Conservation (phyloP, 306 rosid species). For the Dryas alaskensis region DNA sequence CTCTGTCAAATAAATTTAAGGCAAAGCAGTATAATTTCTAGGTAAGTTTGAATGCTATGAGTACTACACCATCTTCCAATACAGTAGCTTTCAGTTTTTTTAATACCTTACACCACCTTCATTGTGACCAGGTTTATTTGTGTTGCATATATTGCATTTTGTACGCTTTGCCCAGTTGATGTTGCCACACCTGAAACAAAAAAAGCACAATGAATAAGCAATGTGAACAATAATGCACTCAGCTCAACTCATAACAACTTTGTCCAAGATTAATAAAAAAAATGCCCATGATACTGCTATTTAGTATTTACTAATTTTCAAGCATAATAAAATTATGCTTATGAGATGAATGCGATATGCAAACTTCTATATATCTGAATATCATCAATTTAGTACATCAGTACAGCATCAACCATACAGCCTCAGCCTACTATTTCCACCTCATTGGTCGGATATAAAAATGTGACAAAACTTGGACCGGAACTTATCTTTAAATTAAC, state of each 20-base stretch:
- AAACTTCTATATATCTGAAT: background rate
- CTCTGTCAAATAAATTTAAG: slow-evolving; percentile 49
- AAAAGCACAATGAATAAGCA: slow-evolving; percentile 12
- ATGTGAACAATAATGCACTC: slow-evolving; percentile 11
- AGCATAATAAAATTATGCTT: background rate
- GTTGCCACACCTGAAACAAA: slow-evolving; percentile 79
- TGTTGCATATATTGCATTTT: slow-evolving; percentile 96
- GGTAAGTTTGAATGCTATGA: background rate
- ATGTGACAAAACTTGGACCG: background rate
- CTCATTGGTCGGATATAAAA: slow-evolving; percentile 13
- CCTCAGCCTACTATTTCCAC: slow-evolving; percentile 11
- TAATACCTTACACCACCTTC: slow-evolving; percentile 98
- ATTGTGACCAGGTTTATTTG: slow-evolving; percentile 87
- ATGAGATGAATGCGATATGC: background rate
- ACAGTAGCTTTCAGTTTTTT: background rate
- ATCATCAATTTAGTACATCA: background rate
- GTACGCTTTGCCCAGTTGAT: slow-evolving; percentile 98
- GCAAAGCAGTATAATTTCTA: slow-evolving; percentile 10
- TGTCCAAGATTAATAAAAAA: background rate
- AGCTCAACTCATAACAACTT: background rate
- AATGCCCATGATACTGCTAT: background rate
- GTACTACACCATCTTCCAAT: background rate
- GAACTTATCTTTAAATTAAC: slow-evolving; percentile 1
- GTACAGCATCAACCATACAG: background rate
- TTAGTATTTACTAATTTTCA: background rate